Base-by-base conservation (phyloP, 176 grass and related monocot genomes). In the Bothriochloa decipiens region DNA sequence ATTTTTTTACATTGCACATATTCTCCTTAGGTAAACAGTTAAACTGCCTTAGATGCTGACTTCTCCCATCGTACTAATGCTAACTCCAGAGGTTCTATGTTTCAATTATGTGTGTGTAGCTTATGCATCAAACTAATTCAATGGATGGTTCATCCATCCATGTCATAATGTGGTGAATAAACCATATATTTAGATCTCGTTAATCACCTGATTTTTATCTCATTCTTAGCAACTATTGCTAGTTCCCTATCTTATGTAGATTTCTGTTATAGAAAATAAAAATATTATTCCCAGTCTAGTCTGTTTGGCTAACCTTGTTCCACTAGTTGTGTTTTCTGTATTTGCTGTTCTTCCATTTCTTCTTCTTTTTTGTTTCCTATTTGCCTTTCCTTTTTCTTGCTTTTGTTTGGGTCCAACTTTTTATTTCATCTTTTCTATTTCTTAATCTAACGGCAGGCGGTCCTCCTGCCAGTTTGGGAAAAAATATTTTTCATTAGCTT, bases 51-150 rank as follows among this genome's bases (percentile, higher is more conserved):
- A 39, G 36, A 28, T 74, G 53, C 70, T 83, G 52, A 45, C 35
- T 62, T 83, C 11, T 82, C 36, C 15, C 7, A 47, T 9, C 26
- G 46, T 53, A 68, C 11, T 37, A 37, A 55, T 58, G 57, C 18
- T n/a, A 77, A 36, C 6, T 61, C 33, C 53, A 25, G 33, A 77
- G 39, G 52, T 62, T 62, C 53, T 77, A 36, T 32, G 26, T 82
- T 70, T 71, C 15, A 57, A 18, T 40, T 49, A 27, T 40, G 8
- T 41, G 22, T 7, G 11, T 70, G 32, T 55, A 39, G 29, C 79
- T 81, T 81, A 70, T 70, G 29, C 3, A 23, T 32, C 46, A 55
- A 67, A 50, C 27, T 39, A 11, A 35, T 4, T 49, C 28, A 53
- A 52, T 23, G 14, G 29, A 68, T 68, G 17, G 49, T 22, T 2